These are phyloP conservation scores for Talaromyces sp. DNA, from an alignment of 2,329 filamentous ascomycete genomes.

Conservation along the genomic window DNA sequence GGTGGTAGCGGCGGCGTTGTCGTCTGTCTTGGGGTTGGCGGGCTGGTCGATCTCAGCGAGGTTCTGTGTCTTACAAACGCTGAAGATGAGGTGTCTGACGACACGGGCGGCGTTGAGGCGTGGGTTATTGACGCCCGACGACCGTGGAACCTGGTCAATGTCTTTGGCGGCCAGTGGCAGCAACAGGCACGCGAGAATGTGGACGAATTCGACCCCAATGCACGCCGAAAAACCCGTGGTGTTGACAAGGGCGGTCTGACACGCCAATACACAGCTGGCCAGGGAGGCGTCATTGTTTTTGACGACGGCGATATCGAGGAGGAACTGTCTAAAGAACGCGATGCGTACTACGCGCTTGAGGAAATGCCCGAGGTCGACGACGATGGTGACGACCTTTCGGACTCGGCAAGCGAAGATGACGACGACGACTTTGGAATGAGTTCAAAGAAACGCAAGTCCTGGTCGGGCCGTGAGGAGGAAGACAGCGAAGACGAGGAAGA, in stretches of 20 bases:
- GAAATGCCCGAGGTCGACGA: constrained; percentile 90
- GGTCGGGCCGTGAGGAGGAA: constrained; percentile 65
- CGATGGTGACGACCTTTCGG: constrained; percentile 57
- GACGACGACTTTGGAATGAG: constrained; percentile 30
- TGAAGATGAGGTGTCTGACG: constrained; percentile 54
- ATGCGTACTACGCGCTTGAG: constrained; percentile 77
- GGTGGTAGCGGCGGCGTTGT: constrained; percentile 86
- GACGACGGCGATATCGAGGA: constrained; percentile 95
- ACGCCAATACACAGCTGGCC: constrained; percentile 67
- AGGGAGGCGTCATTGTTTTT: constrained; percentile 86
- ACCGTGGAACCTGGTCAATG: constrained; percentile 91
- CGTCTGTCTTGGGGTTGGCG: constrained; percentile 86
- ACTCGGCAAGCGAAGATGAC: constrained; percentile 54
- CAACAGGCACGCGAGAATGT: constrained; percentile 40
- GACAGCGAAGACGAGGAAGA: constrained; percentile 65
- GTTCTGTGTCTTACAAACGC: constrained; percentile 68
- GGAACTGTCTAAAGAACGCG: constrained; percentile 65
- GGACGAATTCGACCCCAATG: constrained; percentile 38
- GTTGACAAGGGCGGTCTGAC: constrained; percentile 69
- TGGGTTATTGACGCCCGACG: constrained; percentile 90
- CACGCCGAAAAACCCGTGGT: constrained; percentile 53
- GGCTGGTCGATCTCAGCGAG: constrained; percentile 78
- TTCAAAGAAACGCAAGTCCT: constrained; percentile 70
- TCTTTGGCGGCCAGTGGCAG: constrained; percentile 66
- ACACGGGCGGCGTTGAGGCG: constrained; percentile 80